Conservation (phyloP, 768 basidiomycete species). For the Suillus paluster region DNA sequence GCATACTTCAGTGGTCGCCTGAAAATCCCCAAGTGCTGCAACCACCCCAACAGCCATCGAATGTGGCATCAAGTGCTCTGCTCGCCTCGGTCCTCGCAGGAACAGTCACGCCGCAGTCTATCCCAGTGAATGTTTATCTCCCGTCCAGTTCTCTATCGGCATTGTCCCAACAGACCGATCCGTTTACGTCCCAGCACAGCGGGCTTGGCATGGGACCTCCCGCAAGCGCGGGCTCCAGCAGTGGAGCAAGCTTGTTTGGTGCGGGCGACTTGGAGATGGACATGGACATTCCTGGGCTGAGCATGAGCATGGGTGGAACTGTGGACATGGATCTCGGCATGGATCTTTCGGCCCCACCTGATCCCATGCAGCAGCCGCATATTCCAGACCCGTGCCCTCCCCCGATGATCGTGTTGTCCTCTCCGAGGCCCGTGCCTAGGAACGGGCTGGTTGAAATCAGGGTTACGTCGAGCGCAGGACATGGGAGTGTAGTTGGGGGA, state of each 20-base stretch:
- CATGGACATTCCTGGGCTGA: slow-evolving; percentile 40
- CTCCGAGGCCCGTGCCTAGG: slow-evolving; percentile 66
- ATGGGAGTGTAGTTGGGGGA: slow-evolving; percentile 14
- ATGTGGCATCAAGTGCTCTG: slow-evolving; percentile 52
- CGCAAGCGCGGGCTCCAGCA: slow-evolving; percentile 25
- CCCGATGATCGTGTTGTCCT: slow-evolving; percentile 65
- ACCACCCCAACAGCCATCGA: neutral
- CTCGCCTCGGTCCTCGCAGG: slow-evolving; percentile 70
- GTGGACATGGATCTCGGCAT: slow-evolving; percentile 37
- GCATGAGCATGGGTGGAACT: slow-evolving; percentile 37
- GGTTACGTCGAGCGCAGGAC: slow-evolving; percentile 61
- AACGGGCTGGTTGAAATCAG: slow-evolving; percentile 68
- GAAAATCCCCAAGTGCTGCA: slow-evolving; percentile 38
- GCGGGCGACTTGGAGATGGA: slow-evolving; percentile 38
- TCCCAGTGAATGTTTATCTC: slow-evolving; percentile 76
- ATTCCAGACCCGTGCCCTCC: slow-evolving; percentile 34
- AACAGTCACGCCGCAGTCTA: slow-evolving; percentile 38
- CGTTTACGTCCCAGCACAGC: slow-evolving; percentile 17
- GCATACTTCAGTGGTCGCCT: slow-evolving; percentile 62
- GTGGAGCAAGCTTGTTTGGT: slow-evolving; percentile 33
- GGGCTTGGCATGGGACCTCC: slow-evolving; percentile 30
- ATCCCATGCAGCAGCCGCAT: slow-evolving; percentile 8
- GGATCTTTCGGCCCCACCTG: slow-evolving; percentile 20
- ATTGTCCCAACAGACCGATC: slow-evolving; percentile 18
- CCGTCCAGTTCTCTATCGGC: slow-evolving; percentile 42